phyloP scores from a whole-genome alignment of 192 early-diverging fungal genomes.

The Coemansia sp. region DNA sequence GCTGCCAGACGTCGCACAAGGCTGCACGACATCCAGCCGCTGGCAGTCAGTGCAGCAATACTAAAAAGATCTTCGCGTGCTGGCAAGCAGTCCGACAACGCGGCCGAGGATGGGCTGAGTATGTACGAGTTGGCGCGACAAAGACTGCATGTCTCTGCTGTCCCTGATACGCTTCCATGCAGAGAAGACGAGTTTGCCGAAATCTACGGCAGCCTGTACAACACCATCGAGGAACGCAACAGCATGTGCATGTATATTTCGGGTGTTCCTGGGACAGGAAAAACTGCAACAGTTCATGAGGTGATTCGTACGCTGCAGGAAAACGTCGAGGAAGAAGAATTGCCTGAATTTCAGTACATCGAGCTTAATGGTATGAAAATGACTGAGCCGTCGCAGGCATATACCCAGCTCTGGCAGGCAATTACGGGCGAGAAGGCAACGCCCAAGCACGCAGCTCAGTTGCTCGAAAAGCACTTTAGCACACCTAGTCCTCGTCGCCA shows the following conservation, averaged over 20 bases:
- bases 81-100: conserved; percentile 10
- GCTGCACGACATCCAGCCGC: conserved; percentile 41
- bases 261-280: conserved; percentile 95
- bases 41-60: conserved; percentile 32
- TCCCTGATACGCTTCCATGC: conserved; percentile 90
- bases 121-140: conserved; percentile 68
- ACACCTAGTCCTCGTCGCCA: conserved; percentile 43
- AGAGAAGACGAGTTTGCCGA: conserved; percentile 88
- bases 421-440: conserved; percentile 60
- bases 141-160: conserved; percentile 84
- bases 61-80: conserved; percentile 26
- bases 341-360: conserved; percentile 80
- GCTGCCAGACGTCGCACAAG: conserved; percentile 27
- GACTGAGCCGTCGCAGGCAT: conserved; percentile 86
- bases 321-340: conserved; percentile 49
- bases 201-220: conserved; percentile 72
- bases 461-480: conserved; percentile 74
- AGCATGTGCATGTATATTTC: conserved; percentile 94
- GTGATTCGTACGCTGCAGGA: conserved; percentile 77
- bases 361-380: conserved; percentile 99
- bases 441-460: conserved; percentile 71
- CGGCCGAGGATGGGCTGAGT: conserved; percentile 26
- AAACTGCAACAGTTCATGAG: conserved; percentile 91
- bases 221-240: conserved; percentile 75
- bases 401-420: conserved; percentile 78